These are phyloP conservation scores for Auricularia cornea DNA, from an alignment of 768 basidiomycete genomes.

Conservation along the genomic window DNA sequence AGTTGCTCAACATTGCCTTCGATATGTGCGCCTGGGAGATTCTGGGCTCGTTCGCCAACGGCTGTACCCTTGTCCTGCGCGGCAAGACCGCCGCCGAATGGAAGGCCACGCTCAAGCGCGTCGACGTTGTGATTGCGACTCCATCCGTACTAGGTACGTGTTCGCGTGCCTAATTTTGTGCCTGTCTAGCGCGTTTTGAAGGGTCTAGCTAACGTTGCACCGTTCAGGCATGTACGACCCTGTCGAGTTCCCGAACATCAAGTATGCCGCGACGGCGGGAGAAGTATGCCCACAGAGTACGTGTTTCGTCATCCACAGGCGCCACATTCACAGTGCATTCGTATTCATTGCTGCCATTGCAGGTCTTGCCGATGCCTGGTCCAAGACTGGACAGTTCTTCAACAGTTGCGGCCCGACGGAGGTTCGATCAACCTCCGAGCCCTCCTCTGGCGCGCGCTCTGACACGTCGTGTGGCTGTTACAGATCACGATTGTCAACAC, in stretches of 20 bases:
- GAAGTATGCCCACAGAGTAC: slow-evolving; percentile 13
- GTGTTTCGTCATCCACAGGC: neutral
- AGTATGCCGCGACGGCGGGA: slow-evolving; percentile 12
- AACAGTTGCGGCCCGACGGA: slow-evolving; percentile 16
- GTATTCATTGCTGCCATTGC: neutral
- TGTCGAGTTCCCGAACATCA: slow-evolving; percentile 12
- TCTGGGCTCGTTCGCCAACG: slow-evolving; percentile 14
- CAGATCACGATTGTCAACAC: slow-evolving; percentile 54
- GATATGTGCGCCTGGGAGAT: slow-evolving; percentile 18
- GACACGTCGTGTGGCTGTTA: neutral
- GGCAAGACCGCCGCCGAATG: slow-evolving; percentile 12
- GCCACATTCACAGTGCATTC: neutral
- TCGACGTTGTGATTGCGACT: slow-evolving; percentile 15
- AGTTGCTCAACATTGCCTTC: slow-evolving; percentile 16
- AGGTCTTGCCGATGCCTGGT: slow-evolving; percentile 13
- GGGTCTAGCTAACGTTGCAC: neutral
- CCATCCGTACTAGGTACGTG: slow-evolving; percentile 11
- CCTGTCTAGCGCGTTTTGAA: neutral
- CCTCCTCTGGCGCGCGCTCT: neutral
- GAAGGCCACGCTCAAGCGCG: slow-evolving; percentile 10
- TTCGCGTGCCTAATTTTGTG: neutral
- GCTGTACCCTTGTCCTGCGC: slow-evolving; percentile 15
- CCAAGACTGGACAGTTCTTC: slow-evolving; percentile 10
- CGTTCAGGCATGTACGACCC: slow-evolving; percentile 9
- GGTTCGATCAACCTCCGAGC: slow-evolving; percentile 3